Conservation (phyloP, 768 basidiomycete genomes). For the Polyporus arcularius region DNA sequence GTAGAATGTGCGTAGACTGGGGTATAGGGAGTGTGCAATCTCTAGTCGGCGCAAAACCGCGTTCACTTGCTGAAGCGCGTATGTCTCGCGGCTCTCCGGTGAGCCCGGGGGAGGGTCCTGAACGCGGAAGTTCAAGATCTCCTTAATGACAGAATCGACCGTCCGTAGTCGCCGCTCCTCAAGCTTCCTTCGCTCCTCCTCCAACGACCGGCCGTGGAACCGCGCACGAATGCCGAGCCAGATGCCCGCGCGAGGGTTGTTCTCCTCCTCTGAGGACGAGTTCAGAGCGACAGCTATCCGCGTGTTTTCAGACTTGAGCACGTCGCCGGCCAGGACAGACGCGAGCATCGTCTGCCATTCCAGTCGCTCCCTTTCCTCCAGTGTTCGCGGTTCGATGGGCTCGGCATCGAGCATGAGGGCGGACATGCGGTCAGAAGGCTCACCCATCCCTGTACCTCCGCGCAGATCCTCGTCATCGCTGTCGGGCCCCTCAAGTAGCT, state of each 20-base stretch:
- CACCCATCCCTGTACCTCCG: conserved; percentile 42
- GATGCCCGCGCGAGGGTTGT: conserved; percentile 65
- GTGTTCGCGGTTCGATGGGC: conserved; percentile 63
- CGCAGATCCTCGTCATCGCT: conserved; percentile 75
- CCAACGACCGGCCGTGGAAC: conserved; percentile 74
- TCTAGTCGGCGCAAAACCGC: conserved; percentile 74
- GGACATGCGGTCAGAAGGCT: conserved; percentile 52
- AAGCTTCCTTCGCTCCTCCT: conserved; percentile 78
- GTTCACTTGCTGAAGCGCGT: conserved; percentile 62
- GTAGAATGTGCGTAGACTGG: conserved; percentile 77
- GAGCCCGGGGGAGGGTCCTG: conserved; percentile 39
- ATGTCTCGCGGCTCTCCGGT: conserved; percentile 37
- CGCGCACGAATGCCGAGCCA: conserved; percentile 93
- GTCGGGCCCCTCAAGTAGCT: conserved; percentile 66
- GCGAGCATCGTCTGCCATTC: conserved; percentile 97
- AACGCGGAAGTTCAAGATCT: conserved; percentile 77
- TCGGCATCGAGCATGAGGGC: conserved; percentile 61
- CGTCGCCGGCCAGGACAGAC: conserved; percentile 91
- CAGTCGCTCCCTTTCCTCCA: conserved; percentile 76
- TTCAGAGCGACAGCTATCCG: conserved; percentile 83
- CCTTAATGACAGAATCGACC: conserved; percentile 83
- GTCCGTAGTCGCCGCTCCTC: conserved; percentile 82
- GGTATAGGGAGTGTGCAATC: conserved; percentile 84
- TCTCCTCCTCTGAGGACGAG: conserved; percentile 67
- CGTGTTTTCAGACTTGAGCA: conserved; percentile 92